Base-by-base conservation (phyloP, 306 rosid genomes). In the Oxytropis ochrocephala region DNA sequence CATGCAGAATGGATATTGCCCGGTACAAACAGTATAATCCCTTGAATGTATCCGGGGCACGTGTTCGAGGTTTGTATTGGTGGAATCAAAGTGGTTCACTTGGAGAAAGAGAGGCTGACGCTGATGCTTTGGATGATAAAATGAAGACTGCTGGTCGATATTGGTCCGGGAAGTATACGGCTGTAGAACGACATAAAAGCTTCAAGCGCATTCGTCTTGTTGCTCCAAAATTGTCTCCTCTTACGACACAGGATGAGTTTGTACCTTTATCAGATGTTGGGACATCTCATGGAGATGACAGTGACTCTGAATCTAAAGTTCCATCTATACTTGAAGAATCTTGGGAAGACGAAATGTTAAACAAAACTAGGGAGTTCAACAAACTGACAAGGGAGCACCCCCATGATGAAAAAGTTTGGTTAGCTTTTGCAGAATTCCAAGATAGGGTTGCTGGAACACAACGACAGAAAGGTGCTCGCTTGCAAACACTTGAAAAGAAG, bases 381-480 rank as follows among this genome's bases (percentile, higher is more conserved):
- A 93, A 82, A 73, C 76, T 74, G 73, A 90, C 92, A 42, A 82
- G 96, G 94, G 98, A 94, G 74, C 79, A 61, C 17, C 98, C 98
- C 11, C 89, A 85, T 57, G 93, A 93, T 64, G 98, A 84, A 71
- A 86, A 82, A 54, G 86, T 38, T 48, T 93, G 98, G 98, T 73
- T 90, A 58, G 85, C 72, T 62, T 94, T 94, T 64, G 94, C 98
- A 2, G 92, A 87, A 73, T 94, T 90, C 78, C 98, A 90, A 81
- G 97, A 93, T 69, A 88, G 56, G 73, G 91, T 93, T 61, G 94
- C 97, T 8, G 76, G 75, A 27, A 88, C 80, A 91, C 97, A 90
- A 67, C 88, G 96, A 58, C 98, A 90, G 70, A 93, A 90, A 78
- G 97, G 94, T 75, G 98, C 98, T 76, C 97, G 97, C 54, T 82